Evolutionary conservation across 2,329 filamentous ascomycete species (phyloP), one percentile per base, ranked within the genome.

Genomic region (Fusarium compactum): DNA sequence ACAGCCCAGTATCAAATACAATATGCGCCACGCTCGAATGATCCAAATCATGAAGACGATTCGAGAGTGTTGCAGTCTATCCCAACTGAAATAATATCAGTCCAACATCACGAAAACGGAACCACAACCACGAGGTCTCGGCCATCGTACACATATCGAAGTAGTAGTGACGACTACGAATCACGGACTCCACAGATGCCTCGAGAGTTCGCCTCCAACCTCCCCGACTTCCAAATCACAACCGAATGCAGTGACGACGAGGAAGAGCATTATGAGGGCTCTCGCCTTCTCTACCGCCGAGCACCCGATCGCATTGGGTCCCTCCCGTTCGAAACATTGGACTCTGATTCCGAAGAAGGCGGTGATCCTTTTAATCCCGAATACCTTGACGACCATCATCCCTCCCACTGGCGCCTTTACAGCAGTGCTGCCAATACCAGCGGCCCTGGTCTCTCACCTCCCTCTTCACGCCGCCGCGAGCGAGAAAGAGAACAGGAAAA

Each of bases 1-100:
- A 96, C 93, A 14, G 87, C 91, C 9, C 86, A 90, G 65, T 95
- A 95, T 77, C 89, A 93, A 71, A 90, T 95, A 27, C 88, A 91
- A 72, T 93, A 92, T 74, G 79, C 83, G 24, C 71, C 73, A 12
- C 65, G 62, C 15, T 41, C 65, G n/a, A 70, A 65, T 22, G 69
- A 75, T 22, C 52, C 65, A 48, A 65, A 60, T 15, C 29, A 58
- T 43, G 67, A 75, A 8, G 67, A 77, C 12, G 71, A 70, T 34
- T 64, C 57, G 12, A 58, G 59, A 51, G 65, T 56, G 32, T 59
- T 57, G 46, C 73, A 58, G 58, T 71, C 54, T 60, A 72, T 62
- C 43, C 74, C 29, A 67, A 75, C 73, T 61, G 72, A 83, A 22
- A 83, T 87, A 53, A 74, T 87, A 45, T 87, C 87, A 16, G 82